Percentiles rank a stretch among this genome's conserved stretches.
Conservation (phyloP, 108 stramenopile genomes). For the Halocafeteria seosinensis region DNA sequence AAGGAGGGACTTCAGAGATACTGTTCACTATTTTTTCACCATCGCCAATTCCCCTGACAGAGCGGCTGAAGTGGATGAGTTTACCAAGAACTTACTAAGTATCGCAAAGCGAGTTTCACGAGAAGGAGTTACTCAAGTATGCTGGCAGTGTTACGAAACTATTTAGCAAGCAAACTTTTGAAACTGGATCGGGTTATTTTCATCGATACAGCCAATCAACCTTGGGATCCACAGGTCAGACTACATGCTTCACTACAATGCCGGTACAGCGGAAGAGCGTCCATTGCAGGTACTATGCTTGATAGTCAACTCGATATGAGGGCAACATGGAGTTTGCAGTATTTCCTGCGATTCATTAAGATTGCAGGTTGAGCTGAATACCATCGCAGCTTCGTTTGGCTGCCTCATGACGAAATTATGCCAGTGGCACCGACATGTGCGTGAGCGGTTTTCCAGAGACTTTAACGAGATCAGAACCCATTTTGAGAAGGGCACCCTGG, state of each 20-base stretch:
- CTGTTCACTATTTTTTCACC: background rate
- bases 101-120: background rate
- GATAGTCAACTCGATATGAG: no score
- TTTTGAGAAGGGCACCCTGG: background rate
- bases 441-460: constrained; percentile 6
- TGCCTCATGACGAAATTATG: constrained; percentile 45
- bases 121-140: background rate
- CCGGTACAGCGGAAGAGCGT: background rate
- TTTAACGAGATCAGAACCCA: no score
- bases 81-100: background rate
- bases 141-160: no score
- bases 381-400: constrained; percentile 84
- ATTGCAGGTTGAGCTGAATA: constrained; percentile 86
- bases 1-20: background rate
- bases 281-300: no score
- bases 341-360: no score
- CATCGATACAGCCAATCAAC: constrained; percentile 35
- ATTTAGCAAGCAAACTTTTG: no score
- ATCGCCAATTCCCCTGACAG: background rate
- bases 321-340: no score
- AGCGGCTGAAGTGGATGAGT: background rate
- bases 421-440: constrained; percentile 40
- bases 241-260: constrained; percentile 76
- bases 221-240: constrained; percentile 77
- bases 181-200: no score